Percentiles rank a stretch among this genome's conserved stretches.
Evolutionary conservation across 2,329 filamentous ascomycete genomes (phyloP).

Genomic region (Cercospora sp.): DNA sequence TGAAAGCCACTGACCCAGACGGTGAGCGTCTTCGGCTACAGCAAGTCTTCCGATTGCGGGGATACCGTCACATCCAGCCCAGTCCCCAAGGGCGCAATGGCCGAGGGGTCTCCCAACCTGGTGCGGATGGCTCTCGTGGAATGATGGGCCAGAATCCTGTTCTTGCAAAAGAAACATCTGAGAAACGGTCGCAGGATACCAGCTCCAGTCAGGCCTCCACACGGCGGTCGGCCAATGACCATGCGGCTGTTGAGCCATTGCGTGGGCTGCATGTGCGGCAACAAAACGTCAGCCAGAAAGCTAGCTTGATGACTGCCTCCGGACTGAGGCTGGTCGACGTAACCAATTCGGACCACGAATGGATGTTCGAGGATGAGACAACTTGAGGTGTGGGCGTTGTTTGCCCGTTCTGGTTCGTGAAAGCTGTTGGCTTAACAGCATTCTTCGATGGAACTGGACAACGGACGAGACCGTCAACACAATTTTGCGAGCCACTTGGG

Average conservation of each 20-base stretch:
- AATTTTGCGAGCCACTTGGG: background rate
- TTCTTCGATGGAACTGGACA: background rate
- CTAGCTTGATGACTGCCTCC: background rate
- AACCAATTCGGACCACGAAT: background rate
- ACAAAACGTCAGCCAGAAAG: background rate
- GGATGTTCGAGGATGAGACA: background rate
- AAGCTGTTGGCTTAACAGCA: background rate
- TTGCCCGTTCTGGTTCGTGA: background rate
- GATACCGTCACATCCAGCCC: background rate
- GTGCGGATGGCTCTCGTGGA: background rate
- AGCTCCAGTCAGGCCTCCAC: background rate
- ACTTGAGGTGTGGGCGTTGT: background rate
- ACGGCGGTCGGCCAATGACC: background rate
- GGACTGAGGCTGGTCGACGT: background rate
- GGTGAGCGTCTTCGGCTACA: background rate
- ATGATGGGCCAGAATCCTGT: background rate
- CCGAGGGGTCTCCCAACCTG: background rate
- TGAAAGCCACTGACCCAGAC: background rate
- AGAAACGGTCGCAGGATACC: background rate
- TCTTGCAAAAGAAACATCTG: background rate
- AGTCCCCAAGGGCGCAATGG: background rate
- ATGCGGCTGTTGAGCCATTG: background rate
- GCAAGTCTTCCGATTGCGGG: background rate
- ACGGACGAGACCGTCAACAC: background rate
- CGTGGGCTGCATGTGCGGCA: background rate